Base-by-base conservation (phyloP, 2,329 filamentous ascomycete genomes). In the Fusarium nisikadoi region DNA sequence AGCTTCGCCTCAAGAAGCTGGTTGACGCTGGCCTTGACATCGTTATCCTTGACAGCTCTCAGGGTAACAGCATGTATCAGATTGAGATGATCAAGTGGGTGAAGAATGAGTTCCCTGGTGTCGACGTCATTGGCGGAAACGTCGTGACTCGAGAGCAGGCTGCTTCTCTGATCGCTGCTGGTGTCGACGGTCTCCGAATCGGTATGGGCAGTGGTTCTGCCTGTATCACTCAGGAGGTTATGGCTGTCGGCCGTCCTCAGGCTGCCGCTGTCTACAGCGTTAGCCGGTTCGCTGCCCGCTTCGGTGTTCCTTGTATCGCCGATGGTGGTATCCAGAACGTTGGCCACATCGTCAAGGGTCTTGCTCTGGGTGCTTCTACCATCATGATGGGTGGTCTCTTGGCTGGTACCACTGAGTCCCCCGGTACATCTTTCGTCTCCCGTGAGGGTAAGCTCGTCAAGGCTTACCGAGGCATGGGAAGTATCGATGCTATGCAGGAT, bases 301-400 rank as follows among this genome's bases (percentile, higher is more conserved):
- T 99, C 79, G 96, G 97, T 70, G 95, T 99, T 75, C 96, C 96
- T 64, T 98, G 95, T 85, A 98, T 99, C 80, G 96, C 96, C 67
- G 96, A 99, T 78, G 96, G 96, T 78, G 96, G 96, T 84, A 93
- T 99, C 76, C 96, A 99, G 84, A 99, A 99, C 80, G 93, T 99
- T 75, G 96, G 96, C 61, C 97, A 99, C 86, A 98, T 99, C 75
- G 96, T 99, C 83, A 99, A 99, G 89, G 95, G 95, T 81, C 91
- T 99, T 74, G 92, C 96, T 50, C 91, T 99, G 72, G 96, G 96
- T 76, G 96, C 96, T 65, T 94, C 93, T 49, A 97, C 95, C 41
- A 92, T 99, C 82, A 99, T 99, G 96, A 99, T 99, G 96, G 96
- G 96, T 78, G 97, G 96, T 85, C 91, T 99, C 58, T 89, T 99